A percentile compares a stretch with the other conserved stretches of the same genome.
These are phyloP conservation scores for Alloascoidea africana DNA, from an alignment of 805 yeast species.

Conservation along the genomic window DNA sequence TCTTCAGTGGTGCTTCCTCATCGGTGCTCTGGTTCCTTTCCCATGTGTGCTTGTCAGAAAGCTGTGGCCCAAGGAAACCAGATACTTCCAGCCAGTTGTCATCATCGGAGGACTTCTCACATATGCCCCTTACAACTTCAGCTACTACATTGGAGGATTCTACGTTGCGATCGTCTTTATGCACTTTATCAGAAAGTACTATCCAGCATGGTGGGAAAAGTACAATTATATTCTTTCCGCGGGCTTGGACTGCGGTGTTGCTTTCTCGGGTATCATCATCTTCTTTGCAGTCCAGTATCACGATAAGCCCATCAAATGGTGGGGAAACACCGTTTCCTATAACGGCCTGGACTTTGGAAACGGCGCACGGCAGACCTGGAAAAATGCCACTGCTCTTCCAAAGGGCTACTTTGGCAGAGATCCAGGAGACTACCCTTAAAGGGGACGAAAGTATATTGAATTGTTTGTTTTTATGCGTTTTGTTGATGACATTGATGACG, in stretches of 20 bases:
- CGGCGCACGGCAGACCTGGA: not conserved
- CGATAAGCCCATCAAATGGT: conserved; percentile 33
- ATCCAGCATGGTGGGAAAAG: conserved; percentile 37
- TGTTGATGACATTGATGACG: no score
- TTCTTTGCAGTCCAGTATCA: conserved; percentile 37
- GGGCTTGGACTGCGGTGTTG: conserved; percentile 47
- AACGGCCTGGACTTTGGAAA: no score
- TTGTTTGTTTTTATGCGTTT: no score
- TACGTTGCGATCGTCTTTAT: not conserved
- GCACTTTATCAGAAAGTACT: not conserved
- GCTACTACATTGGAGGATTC: not conserved
- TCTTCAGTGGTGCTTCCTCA: conserved; percentile 47
- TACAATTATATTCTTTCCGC: conserved; percentile 37
- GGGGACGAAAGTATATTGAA: no score
- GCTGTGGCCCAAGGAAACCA: not conserved
- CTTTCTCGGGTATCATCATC: conserved; percentile 39
- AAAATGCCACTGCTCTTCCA: not conserved
- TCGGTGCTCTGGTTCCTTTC: conserved; percentile 24
- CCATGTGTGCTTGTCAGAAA: not conserved
- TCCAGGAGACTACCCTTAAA: not conserved
- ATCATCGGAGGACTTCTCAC: conserved; percentile 27
- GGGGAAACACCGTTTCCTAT: conserved; percentile 36
- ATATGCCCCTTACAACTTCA: conserved; percentile 15
- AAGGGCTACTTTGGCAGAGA: not conserved
- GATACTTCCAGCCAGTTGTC: conserved; percentile 26